Evolutionary conservation across 192 early-diverging fungal species (phyloP), one percentile per base, ranked within the genome.

Genomic region (Rhizophagus clarus): DNA sequence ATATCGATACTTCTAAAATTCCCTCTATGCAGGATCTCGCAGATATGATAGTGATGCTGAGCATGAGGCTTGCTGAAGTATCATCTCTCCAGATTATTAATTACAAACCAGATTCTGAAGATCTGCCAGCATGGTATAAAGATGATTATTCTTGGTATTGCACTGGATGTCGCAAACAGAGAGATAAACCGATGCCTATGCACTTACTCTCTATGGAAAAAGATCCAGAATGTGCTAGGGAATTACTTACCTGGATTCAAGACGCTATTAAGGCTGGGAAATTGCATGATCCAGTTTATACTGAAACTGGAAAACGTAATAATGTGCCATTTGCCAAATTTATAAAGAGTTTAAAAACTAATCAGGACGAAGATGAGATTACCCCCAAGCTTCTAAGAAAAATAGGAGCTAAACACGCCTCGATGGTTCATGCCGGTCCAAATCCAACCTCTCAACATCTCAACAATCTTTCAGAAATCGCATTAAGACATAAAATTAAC

Each of bases 241-340:
- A 64, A 67, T 77, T 77, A 40, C 76, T 77, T 45, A 77, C 63
- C 63, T 77, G 76, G 62, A 77, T 77, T 49, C 76, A 66, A 77
- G 40, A 77, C 15, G 76, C 76, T 28, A 73, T 73, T 49, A 26
- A 9, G 34, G 5, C 34, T 37, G 34, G 34, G 34, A 37, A 37
- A 5, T 3, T 37, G 34, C 34, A 5, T 37, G 34, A 37, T 37
- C 34, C 34, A 37, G 34, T 37, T 37, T 37, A 37, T 37, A 37
- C 34, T 37, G 5, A 73, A 73, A 26, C 45, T 73, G 45, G 71
- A 73, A 73, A 73, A 22, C 49, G 71, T 12, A 73, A n/a, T 73
- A 73, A 40, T n/a, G 20, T 40, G n/a, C 42, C 22, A 73, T 73
- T 73, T 73, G 49, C 42, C n/a, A 51, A 73, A 51, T 73, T 73